Evolutionary conservation across 805 yeast species (phyloP).

Genomic region (Pichia cephalocereana): DNA sequence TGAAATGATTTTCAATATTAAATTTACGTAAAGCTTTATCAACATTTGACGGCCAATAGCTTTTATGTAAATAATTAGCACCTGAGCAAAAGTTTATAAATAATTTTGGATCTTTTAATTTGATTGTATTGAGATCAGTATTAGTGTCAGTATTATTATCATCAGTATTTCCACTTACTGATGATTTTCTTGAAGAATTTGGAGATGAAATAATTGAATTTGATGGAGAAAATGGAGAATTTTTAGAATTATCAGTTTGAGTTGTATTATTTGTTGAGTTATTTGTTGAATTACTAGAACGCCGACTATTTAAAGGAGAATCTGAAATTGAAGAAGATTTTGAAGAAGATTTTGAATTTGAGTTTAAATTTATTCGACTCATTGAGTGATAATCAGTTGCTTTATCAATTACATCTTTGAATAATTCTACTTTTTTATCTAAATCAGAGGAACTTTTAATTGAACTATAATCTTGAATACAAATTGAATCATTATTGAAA

Average conservation of each 20-base stretch:
- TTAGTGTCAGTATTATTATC: neutral
- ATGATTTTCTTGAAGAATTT: conserved; percentile 1
- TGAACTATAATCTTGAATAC: conserved; percentile 71
- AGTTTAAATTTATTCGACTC: neutral
- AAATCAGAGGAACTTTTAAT: conserved; percentile 44
- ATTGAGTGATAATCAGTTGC: conserved; percentile 31
- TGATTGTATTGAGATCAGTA: too few relatives aligned
- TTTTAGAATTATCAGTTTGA: neutral
- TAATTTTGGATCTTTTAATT: conserved; percentile 33
- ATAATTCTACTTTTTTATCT: conserved; percentile 44
- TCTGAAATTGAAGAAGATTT: neutral
- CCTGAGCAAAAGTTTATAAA: conserved; percentile 69
- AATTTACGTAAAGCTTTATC: conserved; percentile 41
- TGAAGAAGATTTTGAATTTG: too few relatives aligned
- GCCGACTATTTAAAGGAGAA: neutral
- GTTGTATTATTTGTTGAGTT: conserved; percentile 9
- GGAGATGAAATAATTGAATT: conserved; percentile 4
- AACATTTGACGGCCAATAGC: conserved; percentile 67
- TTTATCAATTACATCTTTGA: conserved; percentile 43
- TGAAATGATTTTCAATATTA: conserved; percentile 38
- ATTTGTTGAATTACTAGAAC: neutral
- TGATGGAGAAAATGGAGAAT: neutral
- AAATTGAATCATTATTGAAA: conserved; percentile 53
- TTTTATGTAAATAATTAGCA: conserved; percentile 58
- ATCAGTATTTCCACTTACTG: neutral